Evolutionary conservation across 495 filamentous ascomycete species (phyloP).

Genomic region (Pseudotulostoma volvatum): DNA sequence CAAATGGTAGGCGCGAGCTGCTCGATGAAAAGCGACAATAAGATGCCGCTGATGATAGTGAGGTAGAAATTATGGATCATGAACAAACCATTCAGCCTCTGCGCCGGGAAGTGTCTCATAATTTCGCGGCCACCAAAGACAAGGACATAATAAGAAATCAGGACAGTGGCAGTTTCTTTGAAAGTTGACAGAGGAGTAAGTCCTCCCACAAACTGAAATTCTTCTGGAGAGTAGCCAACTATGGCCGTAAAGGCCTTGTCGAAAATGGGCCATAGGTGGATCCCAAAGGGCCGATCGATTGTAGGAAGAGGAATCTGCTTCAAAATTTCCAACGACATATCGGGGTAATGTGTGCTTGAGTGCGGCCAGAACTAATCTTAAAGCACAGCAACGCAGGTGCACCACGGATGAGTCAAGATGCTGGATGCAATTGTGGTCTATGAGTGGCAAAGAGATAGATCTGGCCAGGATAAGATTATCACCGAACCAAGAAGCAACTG

Average conservation of each 20-base stretch:
- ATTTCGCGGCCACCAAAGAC: slow-evolving; percentile 51
- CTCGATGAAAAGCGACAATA: slow-evolving; percentile 48
- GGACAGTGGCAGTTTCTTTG: slow-evolving; percentile 22
- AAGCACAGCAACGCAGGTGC: no score
- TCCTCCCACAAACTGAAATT: slow-evolving; percentile 34
- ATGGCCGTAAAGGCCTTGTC: slow-evolving; percentile 60
- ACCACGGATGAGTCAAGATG: no score
- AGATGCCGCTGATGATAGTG: slow-evolving; percentile 42
- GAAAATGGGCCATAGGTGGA: slow-evolving; percentile 90
- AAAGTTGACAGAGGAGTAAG: slow-evolving; percentile 34
- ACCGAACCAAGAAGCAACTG: no score
- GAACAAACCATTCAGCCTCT: slow-evolving; percentile 48
- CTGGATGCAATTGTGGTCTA: no score
- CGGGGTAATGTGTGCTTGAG: slow-evolving; percentile 3
- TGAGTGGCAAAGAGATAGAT: no score
- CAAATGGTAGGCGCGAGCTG: slow-evolving; percentile 44
- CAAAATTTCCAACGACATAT: slow-evolving; percentile 37
- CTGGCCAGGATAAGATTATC: no score
- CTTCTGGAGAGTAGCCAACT: slow-evolving; percentile 38
- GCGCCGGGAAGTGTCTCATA: slow-evolving; percentile 41
- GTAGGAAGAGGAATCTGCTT: slow-evolving; percentile 57
- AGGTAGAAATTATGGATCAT: slow-evolving; percentile 55
- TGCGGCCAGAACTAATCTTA: no score
- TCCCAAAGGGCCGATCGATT: slow-evolving; percentile 81
- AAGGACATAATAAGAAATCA: slow-evolving; percentile 36